These are phyloP conservation scores for Spencermartinsiella europaea DNA, from an alignment of 805 yeast species.

Conservation along the genomic window DNA sequence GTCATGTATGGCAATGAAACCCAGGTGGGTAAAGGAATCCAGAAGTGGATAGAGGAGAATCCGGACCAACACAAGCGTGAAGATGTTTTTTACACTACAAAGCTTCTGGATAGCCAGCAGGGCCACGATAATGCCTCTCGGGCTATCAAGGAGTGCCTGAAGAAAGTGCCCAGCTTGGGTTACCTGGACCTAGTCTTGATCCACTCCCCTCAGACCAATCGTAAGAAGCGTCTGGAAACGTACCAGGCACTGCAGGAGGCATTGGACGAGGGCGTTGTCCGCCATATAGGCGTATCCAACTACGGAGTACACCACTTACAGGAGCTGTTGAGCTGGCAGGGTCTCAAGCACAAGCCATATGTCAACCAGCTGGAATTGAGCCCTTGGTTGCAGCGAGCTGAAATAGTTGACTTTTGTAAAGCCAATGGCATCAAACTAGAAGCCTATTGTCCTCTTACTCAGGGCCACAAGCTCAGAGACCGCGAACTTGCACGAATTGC, in stretches of 20 bases:
- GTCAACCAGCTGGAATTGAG: constrained; percentile 80
- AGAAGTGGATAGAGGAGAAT: constrained; percentile 44
- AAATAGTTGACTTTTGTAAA: constrained; percentile 57
- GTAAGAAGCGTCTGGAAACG: constrained; percentile 38
- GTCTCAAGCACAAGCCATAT: constrained; percentile 53
- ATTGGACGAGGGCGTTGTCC: constrained; percentile 45
- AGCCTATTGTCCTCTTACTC: constrained; percentile 77
- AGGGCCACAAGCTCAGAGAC: constrained; percentile 48
- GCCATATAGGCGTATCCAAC: constrained; percentile 60
- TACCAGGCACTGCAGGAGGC: constrained; percentile 56
- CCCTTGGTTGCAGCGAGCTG: constrained; percentile 74
- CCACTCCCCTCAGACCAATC: constrained; percentile 41
- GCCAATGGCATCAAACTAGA: constrained; percentile 56
- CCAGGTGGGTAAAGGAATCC: constrained; percentile 57
- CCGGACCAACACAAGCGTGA: constrained; percentile 50
- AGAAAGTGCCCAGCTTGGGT: constrained; percentile 33
- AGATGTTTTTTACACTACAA: constrained; percentile 55
- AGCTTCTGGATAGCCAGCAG: constrained; percentile 51
- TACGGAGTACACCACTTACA: constrained; percentile 52
- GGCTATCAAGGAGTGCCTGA: constrained; percentile 56
- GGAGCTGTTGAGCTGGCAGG: constrained; percentile 46
- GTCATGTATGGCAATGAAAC: constrained; percentile 56
- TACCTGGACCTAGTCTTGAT: constrained; percentile 70
- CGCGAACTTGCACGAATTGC: constrained; percentile 33
- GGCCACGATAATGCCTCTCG: constrained; percentile 32